These are phyloP conservation scores for Anthostomella pinea DNA, from an alignment of 2,329 filamentous ascomycete genomes.

Conservation along the genomic window DNA sequence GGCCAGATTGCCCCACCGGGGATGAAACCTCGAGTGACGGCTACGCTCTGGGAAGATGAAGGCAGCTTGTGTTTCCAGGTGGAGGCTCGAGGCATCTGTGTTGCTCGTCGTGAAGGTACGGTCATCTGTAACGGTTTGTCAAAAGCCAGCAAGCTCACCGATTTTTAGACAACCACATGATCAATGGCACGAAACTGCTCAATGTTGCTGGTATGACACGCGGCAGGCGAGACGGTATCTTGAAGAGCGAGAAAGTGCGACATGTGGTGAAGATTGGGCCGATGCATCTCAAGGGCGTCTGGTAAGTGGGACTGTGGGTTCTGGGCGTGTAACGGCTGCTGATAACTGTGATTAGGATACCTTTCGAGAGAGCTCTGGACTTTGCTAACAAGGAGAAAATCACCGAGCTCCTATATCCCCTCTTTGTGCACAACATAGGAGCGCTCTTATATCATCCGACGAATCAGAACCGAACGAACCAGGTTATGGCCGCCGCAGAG, in stretches of 20 bases:
- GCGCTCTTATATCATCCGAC: constrained; percentile 90
- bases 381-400: constrained; percentile 99
- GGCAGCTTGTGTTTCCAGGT: constrained; percentile 97
- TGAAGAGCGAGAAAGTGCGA: constrained; percentile 95
- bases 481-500: constrained; percentile 83
- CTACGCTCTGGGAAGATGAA: constrained; percentile 97
- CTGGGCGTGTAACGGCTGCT: too few relatives aligned
- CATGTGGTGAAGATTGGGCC: constrained; percentile 98
- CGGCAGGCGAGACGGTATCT: constrained; percentile 88
- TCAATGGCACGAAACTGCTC: constrained; percentile 94
- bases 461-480: constrained; percentile 77
- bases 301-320: constrained; percentile 67
- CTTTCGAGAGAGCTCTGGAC: constrained; percentile 93
- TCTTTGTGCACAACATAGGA: constrained; percentile 97
- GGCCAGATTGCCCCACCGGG: constrained; percentile 89
- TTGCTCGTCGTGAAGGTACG: constrained; percentile 85
- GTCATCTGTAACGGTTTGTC: background rate
- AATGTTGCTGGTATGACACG: constrained; percentile 99
- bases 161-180: constrained; percentile 83
- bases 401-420: constrained; percentile 87
- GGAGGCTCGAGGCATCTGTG: constrained; percentile 92
- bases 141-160: constrained; percentile 14
- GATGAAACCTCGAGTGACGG: constrained; percentile 94
- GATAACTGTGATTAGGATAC: constrained; percentile 66
- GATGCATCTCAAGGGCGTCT: constrained; percentile 98